Evolutionary conservation across 371 early-diverging fungal species (phyloP).

Genomic region (Mortierella polycephala): DNA sequence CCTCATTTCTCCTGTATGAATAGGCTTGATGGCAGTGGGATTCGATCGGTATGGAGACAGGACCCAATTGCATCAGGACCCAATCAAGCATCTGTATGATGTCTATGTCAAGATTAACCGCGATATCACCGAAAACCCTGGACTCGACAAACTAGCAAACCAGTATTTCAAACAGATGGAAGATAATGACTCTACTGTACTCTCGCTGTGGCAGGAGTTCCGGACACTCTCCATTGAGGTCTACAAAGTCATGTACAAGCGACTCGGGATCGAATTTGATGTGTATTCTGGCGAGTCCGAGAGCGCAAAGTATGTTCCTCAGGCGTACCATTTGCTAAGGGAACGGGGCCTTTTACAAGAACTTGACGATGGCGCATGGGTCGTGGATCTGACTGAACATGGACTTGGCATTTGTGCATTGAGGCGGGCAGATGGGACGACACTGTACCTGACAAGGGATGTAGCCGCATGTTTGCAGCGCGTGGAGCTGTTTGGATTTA

Average conservation of each 20-base stretch:
- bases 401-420: slow-evolving; percentile 83
- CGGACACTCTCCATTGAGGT: slow-evolving; percentile 88
- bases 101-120: slow-evolving; percentile 95
- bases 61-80: slow-evolving; percentile 80
- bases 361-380: slow-evolving; percentile 72
- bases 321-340: slow-evolving; percentile 73
- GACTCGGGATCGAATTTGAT: slow-evolving; percentile 93
- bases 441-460: slow-evolving; percentile 96
- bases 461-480: slow-evolving; percentile 93
- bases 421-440: slow-evolving; percentile 91
- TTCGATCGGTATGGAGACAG: slow-evolving; percentile 86
- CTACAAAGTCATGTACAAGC: slow-evolving; percentile 87
- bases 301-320: slow-evolving; percentile 76
- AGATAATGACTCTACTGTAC: slow-evolving; percentile 76
- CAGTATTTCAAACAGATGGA: slow-evolving; percentile 96
- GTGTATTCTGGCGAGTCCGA: slow-evolving; percentile 97
- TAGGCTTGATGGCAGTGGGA: slow-evolving; percentile 94
- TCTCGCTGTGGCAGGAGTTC: slow-evolving; percentile 89
- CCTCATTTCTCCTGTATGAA: no score
- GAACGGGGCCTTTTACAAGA: slow-evolving; percentile 64
- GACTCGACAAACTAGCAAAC: slow-evolving; percentile 82
- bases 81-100: slow-evolving; percentile 94
- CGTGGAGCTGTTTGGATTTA: slow-evolving; percentile 77
- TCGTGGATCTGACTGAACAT: slow-evolving; percentile 78
- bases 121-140: slow-evolving; percentile 62